These are phyloP conservation scores for Claviceps capensis DNA, from an alignment of 2,329 filamentous ascomycete genomes.

Conservation along the genomic window DNA sequence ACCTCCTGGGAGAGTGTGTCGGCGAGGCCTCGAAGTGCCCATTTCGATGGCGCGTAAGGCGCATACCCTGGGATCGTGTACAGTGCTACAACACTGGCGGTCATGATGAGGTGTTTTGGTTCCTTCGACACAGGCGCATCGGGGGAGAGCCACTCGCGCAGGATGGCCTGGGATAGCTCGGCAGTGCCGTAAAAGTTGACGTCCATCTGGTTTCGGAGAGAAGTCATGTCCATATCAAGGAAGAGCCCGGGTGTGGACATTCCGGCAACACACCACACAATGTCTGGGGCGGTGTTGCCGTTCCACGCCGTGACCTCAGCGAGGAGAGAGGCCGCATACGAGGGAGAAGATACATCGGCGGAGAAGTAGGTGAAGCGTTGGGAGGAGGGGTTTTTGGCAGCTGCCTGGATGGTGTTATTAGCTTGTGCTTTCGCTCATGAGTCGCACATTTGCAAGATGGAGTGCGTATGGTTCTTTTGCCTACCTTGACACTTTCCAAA, in stretches of 20 bases:
- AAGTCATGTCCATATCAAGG: conserved; percentile 54
- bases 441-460: no score
- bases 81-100: conserved; percentile 62
- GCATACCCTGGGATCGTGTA: conserved; percentile 69
- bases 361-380: conserved; percentile 77
- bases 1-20: conserved; percentile 78
- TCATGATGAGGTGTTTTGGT: conserved; percentile 75
- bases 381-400: conserved; percentile 45
- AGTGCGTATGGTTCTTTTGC: conserved; percentile 3
- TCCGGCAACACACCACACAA: conserved; percentile 87
- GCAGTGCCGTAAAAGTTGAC: conserved; percentile 80
- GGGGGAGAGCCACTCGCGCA: conserved; percentile 58
- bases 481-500: conserved; percentile 50
- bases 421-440: conserved; percentile 4
- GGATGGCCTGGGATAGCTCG: conserved; percentile 70
- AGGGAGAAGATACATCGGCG: conserved; percentile 61
- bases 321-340: conserved; percentile 58
- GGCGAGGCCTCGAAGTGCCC: conserved; percentile 67
- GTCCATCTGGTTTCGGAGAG: conserved; percentile 70
- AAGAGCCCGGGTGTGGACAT: conserved; percentile 62
- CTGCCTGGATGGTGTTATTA: conserved; percentile 31
- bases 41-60: conserved; percentile 74
- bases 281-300: conserved; percentile 54
- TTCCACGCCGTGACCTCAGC: conserved; percentile 69
- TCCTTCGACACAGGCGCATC: conserved; percentile 28